Base-by-base conservation (phyloP, 2,329 filamentous ascomycete genomes). In the Graphiopsis chlorocephala region DNA sequence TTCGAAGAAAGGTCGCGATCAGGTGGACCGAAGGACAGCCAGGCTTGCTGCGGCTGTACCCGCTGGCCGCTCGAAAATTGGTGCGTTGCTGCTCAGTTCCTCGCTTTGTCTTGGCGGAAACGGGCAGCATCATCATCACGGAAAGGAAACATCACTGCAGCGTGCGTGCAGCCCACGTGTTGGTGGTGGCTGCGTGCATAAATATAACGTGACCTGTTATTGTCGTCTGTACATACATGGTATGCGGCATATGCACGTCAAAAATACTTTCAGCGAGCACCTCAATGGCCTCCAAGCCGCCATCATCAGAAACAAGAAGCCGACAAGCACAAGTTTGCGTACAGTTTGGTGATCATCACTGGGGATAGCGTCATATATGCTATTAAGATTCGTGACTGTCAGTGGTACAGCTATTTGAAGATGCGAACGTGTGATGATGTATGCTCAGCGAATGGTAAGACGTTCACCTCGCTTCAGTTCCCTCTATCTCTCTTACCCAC, bases 1-100 rank as follows among this genome's bases (percentile, higher is more conserved):
- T 48, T 56, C 58, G 45, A 65, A 31, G 64, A 61, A 53, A 65
- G 58, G 47, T 61, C 48, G 60, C 33, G 38, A 50, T 62, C 48
- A 45, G 60, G 60, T 55, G 60, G 59, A 62, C 48, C 58, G 60
- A 45, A 62, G 60, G 42, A n/a, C 60, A 50, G 48, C 48, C 48
- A 62, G 60, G 48, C 47, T 52, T 47, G 58, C 45, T 20, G 17
- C 25, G 28, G 23, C 42, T 45, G 58, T 47, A 52, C 53, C 20
- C 38, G 38, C 38, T 45, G 38, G 38, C 38, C 38, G 38, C 38
- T 45, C 38, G 38, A 45, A 45, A 45, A 45, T 45, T 45, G 38
- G 38, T 45, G 38, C 38, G 38, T 45, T 45, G 38, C 38, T 45
- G 38, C 38, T 45, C 38, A 45, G 38, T 20, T 11, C n/a, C 38